Base-by-base conservation (phyloP, 345 rosid genomes). In the Anacardium occidentale region DNA sequence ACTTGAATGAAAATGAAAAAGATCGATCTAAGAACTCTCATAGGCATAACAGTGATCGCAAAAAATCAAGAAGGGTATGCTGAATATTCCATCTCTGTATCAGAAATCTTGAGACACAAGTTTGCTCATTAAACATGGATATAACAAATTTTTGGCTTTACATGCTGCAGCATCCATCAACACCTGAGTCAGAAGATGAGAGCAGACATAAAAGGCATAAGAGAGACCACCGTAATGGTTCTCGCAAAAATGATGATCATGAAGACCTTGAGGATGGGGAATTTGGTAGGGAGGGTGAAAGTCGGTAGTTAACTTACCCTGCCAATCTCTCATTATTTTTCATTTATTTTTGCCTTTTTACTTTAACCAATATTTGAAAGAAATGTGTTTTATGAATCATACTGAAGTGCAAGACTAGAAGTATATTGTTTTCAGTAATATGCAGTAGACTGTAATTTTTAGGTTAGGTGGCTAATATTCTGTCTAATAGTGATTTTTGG, bases 251-350 rank as follows among this genome's bases (percentile, higher is more conserved):
- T 70, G 77, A 81, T 54, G 79, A 80, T 80, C 84, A 75, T 3
- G 89, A 85, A 70, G 95, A 94, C 70, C 94, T 90, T 64, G 96
- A 91, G 87, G 98, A 94, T 76, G 97, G 97, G 63, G 97, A 94
- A 76, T 86, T 85, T 70, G 89, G 86, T 11, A 83, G 82, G 78
- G 89, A 89, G 48, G 80, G 74, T 77, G 68, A 65, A 78, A 77
- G 69, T 70, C 57, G 55, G 75, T 78, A 75, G 75, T 61, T 53
- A 58, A 69, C 57, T 72, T 12, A 29, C 67, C 70, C 32, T 68
- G 63, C 63, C 58, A 29, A 17, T 60, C 48, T 73, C 48, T 50
- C 37, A 13, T 54, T 66, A 17, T 25, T 58, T 58, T 68, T 26
- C 7, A 44, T 57, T 64, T 50, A 1, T 29, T 56, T 47, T 53